Percentiles rank a stretch among this genome's conserved stretches.
These are phyloP conservation scores for Eucalyptus guilfoylei DNA, from an alignment of 345 rosid species.

Conservation along the genomic window DNA sequence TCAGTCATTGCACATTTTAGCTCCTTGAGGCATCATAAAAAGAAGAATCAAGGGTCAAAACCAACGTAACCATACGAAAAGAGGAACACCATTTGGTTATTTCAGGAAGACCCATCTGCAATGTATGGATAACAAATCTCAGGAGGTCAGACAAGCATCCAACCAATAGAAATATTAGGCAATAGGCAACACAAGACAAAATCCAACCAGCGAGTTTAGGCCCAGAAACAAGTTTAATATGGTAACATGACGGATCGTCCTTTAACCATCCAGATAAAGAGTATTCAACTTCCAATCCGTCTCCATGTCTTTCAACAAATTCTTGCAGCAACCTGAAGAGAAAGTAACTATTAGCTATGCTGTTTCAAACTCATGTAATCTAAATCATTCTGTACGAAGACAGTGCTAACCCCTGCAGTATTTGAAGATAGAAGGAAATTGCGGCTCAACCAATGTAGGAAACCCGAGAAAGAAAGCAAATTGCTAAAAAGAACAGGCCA, in stretches of 20 bases:
- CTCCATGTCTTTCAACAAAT: too few species aligned
- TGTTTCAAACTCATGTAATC: not conserved
- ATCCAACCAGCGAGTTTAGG: too few species aligned
- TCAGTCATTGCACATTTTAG: not conserved
- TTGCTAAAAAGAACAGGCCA: not conserved
- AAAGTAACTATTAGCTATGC: not conserved
- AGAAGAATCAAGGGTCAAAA: not conserved
- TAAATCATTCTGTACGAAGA: not conserved
- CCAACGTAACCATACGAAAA: not conserved
- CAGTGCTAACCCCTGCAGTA: conserved; percentile 44
- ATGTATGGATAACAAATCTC: too few species aligned
- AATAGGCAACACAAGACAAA: too few species aligned
- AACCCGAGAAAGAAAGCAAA: conserved; percentile 29
- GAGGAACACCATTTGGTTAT: not conserved
- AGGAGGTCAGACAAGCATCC: too few species aligned
- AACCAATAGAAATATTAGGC: too few species aligned
- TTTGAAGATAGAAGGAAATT: conserved; percentile 57
- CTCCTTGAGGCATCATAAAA: not conserved
- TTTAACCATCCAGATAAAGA: too few species aligned
- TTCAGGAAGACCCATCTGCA: not conserved
- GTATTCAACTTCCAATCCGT: too few species aligned
- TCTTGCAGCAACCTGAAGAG: not conserved
- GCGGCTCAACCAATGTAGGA: conserved; percentile 91
- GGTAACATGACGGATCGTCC: accelerated
- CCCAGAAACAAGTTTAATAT: too few species aligned